Evolutionary conservation across 257 asterid species (phyloP), one percentile per base, ranked within the genome.

Genomic region (Fraxinus cuspidata): DNA sequence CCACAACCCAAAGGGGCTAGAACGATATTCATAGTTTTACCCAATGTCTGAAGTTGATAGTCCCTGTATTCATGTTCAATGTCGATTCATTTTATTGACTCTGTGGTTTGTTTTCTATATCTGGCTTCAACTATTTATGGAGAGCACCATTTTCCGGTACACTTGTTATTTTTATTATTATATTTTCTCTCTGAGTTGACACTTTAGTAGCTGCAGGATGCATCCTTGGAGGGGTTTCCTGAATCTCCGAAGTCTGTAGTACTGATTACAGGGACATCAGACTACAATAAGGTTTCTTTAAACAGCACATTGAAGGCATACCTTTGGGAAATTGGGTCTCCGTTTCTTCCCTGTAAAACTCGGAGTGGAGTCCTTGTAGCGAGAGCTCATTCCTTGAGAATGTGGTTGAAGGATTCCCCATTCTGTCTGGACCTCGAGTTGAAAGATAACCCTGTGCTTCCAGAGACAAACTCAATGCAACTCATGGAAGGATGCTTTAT

Each of bases 311-410:
- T 94, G 58, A 94, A 91, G 81, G 97, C 96, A 40, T 90, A 74
- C 85, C 97, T 94, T 18, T 94, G 99, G 99, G 99, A 94, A 79
- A 94, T 92, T 97, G 97, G 97, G 29, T 94, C 99, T 76, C 99
- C 99, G 18, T 95, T 95, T 83, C 79, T 92, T 70, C 99, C 97
- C 65, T 90, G 97, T 79, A 86, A 89, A 85, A 90, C 96, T 58
- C 89, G 97, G 60, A 83, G 77, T 5, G 99, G 99, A 23, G 56
- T 92, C 77, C 95, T 94, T 70, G 83, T 92, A 28, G 97, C 99
- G 21, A 88, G 91, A 85, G 96, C 96, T 58, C 96, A 94, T 86
- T 94, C 97, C 70, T 84, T 94, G 74, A 79, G 95, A 44, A 49
- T 90, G 90, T 95, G 99, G 99, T 74, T 95, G 85, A 95, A 95